Conservation (phyloP, 306 rosid genomes). For the Acacia crassicarpa region DNA sequence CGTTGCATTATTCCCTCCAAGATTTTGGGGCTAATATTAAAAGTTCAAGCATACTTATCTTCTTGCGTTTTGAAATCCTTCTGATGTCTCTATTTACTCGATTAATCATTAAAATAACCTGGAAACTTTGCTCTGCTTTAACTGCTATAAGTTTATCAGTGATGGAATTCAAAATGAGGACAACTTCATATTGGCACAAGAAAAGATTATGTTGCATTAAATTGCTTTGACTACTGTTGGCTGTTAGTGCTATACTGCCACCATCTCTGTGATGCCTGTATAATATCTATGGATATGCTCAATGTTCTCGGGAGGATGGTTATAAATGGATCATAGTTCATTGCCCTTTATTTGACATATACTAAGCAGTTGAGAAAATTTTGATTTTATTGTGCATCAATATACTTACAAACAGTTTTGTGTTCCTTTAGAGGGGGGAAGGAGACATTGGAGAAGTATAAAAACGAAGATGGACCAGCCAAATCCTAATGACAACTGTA, state of each 20-base stretch:
- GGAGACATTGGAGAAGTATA: constrained; percentile 17
- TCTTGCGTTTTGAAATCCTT: neutral
- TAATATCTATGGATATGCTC: neutral
- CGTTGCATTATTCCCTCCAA: neutral
- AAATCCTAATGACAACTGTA: constrained; percentile 52
- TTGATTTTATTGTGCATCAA: constrained; percentile 5
- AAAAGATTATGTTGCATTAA: neutral
- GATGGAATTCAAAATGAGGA: neutral
- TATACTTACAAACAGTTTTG: neutral
- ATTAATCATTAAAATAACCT: neutral
- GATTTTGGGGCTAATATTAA: neutral
- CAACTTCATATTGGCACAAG: neutral
- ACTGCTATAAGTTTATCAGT: neutral
- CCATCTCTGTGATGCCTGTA: neutral
- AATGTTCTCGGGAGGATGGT: constrained; percentile 8
- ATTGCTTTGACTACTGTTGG: constrained; percentile 1
- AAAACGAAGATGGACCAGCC: constrained; percentile 56
- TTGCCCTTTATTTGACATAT: neutral
- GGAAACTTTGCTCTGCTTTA: constrained; percentile 1
- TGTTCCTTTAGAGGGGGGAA: constrained; percentile 32
- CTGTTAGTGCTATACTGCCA: neutral
- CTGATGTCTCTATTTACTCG: neutral
- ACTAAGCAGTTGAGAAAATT: constrained; percentile 12
- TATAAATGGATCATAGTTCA: neutral
- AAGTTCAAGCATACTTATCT: neutral